These are phyloP conservation scores for Auricularia heimuer DNA, from an alignment of 768 basidiomycete species.

Conservation along the genomic window DNA sequence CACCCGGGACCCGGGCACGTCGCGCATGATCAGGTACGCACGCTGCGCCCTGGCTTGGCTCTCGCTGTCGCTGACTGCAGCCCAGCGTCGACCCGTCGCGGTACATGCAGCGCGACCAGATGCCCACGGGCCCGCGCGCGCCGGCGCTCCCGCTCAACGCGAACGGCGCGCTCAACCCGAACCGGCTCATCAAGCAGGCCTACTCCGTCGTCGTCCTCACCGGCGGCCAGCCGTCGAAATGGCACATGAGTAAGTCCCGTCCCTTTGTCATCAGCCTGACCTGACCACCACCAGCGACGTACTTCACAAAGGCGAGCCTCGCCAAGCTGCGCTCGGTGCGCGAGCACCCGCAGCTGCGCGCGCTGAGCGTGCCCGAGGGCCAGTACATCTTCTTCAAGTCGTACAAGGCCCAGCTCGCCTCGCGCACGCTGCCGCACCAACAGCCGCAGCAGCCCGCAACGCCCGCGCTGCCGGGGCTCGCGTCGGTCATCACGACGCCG, in stretches of 20 bases:
- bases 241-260: background rate
- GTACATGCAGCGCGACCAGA: background rate
- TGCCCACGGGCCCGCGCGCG: background rate
- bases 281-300: background rate
- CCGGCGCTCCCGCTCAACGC: background rate
- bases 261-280: background rate
- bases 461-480: background rate
- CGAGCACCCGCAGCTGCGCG: background rate
- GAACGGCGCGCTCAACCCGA: background rate
- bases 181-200: slow-evolving; percentile 1
- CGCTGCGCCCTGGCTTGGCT: background rate
- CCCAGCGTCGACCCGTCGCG: background rate
- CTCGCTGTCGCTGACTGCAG: background rate
- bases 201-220: background rate
- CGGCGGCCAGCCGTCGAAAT: background rate
- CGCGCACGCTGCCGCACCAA: background rate
- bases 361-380: background rate
- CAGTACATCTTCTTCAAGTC: background rate
- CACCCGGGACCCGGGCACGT: background rate
- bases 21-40: background rate
- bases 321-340: background rate
- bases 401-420: background rate
- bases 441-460: background rate
- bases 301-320: background rate
- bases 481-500: background rate